Evolutionary conservation across 129 eudicot genomes (phyloP).

Genomic region (Artemisia annua): DNA sequence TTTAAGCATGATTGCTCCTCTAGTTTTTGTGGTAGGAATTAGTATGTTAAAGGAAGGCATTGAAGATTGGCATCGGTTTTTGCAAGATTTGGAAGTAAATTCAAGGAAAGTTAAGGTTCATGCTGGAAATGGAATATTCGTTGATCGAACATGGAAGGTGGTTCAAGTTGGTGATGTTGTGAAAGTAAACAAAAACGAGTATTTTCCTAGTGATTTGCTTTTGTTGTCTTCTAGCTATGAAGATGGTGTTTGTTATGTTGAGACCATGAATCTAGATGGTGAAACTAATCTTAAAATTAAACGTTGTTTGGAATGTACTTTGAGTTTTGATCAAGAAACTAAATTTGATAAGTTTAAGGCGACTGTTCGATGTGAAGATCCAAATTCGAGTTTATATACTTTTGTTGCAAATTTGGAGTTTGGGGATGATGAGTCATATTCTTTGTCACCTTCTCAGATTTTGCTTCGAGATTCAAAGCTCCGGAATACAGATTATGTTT

Average conservation of each 20-base stretch:
- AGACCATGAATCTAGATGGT: conserved; percentile 60
- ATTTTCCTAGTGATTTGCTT: conserved; percentile 50
- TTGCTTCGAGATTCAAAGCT: conserved; percentile 57
- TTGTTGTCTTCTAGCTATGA: conserved; percentile 53
- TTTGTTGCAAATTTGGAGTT: conserved; percentile 58
- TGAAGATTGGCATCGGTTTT: conserved; percentile 55
- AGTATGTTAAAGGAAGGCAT: conserved; percentile 52
- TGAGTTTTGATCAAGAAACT: conserved; percentile 31
- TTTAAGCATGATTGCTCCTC: conserved; percentile 49
- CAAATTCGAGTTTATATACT: conserved; percentile 52
- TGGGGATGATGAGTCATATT: conserved; percentile 23
- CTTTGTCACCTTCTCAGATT: conserved; percentile 43
- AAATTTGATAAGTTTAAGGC: conserved; percentile 37
- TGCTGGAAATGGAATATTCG: conserved; percentile 40
- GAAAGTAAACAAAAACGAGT: conserved; percentile 47
- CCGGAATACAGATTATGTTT: conserved; percentile 49
- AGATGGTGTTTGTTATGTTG: conserved; percentile 59
- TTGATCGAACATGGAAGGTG: conserved; percentile 39
- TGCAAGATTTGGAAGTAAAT: conserved; percentile 52
- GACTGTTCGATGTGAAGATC: conserved; percentile 51
- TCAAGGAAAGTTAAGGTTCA: conserved; percentile 55
- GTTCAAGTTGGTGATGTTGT: conserved; percentile 55
- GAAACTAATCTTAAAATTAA: conserved; percentile 59
- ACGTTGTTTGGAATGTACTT: conserved; percentile 51
- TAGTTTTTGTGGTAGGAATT: conserved; percentile 52